Base-by-base conservation (phyloP, 768 basidiomycete species). In the Rhizopogon vesiculosus region DNA sequence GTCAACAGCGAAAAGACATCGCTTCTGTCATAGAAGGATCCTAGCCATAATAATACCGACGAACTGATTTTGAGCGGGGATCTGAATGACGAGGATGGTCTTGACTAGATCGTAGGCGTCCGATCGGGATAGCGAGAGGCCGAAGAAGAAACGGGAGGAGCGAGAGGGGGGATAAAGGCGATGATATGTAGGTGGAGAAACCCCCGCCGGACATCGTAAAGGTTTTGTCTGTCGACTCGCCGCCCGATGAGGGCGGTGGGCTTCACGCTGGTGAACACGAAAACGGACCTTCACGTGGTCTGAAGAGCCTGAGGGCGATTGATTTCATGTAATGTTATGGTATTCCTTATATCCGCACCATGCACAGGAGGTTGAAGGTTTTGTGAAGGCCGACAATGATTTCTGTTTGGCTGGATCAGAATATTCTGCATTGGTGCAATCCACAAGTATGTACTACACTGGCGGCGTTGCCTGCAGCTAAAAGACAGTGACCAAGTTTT, bases 161-260 rank as follows among this genome's bases (percentile, higher is more conserved):
- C 66, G 64, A 40, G 57, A 62, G 46, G 75, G 69, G 3, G 69
- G 5, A 69, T 9, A 78, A 77, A 4, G 79, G 80, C 28, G 82
- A 79, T 2, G 80, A 73, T 13, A 83, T 87, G 81, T 89, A 85
- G 85, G 81, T 85, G 3, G 86, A 88, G 69, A 84, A 84, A 61
- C 78, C 81, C 18, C 72, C 78, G 9, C 77, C 83, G 8, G 78
- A 79, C 38, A 70, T 75, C 29, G 78, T 82, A 18, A 76, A 76
- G 63, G 65, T 56, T 49, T 56, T 82, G 7, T 33, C 59, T 22
- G 18, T 41, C 0, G 61, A 64, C 50, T 39, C 57, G 43, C 54
- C 56, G 4, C 56, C 9, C 7, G 65, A 63, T 16, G 65, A 59
- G 25, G 57, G 4, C 0, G 25, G 44, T 0, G 33, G 33, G 9